A percentile compares a stretch with the other conserved stretches of the same genome.
Conservation (phyloP, 1,284 basidiomycete genomes). For the Ustilago bromivora region DNA sequence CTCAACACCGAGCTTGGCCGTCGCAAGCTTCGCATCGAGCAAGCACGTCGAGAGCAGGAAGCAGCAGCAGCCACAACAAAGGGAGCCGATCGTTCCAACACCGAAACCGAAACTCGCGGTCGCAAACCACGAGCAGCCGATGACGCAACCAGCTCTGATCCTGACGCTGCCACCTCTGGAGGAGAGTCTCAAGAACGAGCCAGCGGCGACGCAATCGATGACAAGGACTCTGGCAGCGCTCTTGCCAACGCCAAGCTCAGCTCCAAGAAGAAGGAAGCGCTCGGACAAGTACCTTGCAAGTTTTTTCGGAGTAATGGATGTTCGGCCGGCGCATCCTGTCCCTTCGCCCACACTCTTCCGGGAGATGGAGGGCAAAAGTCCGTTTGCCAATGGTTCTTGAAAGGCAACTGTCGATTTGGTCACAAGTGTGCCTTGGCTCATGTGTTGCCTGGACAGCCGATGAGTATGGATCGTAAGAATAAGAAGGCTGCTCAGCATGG, state of each 20-base stretch:
- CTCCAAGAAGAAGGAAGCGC: constrained; percentile 75
- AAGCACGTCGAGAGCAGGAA: constrained; percentile 39
- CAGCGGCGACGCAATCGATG: constrained; percentile 40
- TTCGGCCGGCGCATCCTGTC: constrained; percentile 93
- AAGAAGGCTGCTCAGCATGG: constrained; percentile 90
- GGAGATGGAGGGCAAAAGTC: constrained; percentile 76
- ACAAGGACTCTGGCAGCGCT: constrained; percentile 60
- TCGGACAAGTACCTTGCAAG: constrained; percentile 97
- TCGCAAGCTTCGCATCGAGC: constrained; percentile 51
- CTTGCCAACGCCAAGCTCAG: constrained; percentile 66
- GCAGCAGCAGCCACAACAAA: constrained; percentile 34
- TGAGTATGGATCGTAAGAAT: constrained; percentile 92
- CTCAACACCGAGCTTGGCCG: constrained; percentile 57
- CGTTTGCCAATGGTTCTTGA: constrained; percentile 88
- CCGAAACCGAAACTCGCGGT: constrained; percentile 26
- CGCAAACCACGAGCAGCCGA: constrained; percentile 29
- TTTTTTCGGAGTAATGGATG: constrained; percentile 82
- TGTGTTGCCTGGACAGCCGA: constrained; percentile 88
- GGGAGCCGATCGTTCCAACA: constrained; percentile 6
- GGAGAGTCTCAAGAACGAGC: constrained; percentile 36
- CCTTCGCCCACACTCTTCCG: constrained; percentile 83
- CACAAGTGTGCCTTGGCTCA: constrained; percentile 90
- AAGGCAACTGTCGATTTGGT: constrained; percentile 95
- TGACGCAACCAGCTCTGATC: constrained; percentile 26
- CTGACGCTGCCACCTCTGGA: constrained; percentile 19